Evolutionary conservation across 2,329 filamentous ascomycete genomes (phyloP), one percentile per base, ranked within the genome.

Genomic region (Colletotrichum zoysiae): DNA sequence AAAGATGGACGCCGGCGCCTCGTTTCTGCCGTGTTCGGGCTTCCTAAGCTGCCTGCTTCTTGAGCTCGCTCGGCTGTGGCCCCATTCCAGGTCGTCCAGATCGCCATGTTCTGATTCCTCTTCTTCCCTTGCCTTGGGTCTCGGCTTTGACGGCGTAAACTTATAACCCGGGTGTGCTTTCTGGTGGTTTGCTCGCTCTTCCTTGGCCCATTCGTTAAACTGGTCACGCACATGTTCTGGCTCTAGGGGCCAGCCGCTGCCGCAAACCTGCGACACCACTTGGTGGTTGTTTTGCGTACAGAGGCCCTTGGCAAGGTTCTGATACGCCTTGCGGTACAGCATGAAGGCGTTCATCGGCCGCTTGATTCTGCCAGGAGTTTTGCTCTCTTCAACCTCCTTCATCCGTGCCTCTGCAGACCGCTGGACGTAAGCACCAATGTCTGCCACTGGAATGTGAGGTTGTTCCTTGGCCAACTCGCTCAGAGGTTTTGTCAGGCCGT

Each of bases 271-370:
- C 2, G 95, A 98, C 35, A 98, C 93, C 46, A 96, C 86, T 80
- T 99, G 95, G 80, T 99, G 95, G 82, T 98, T 98, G 81, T 96
- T 95, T 77, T 96, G 91, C 18, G 89, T 85, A 76, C 93, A 93
- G 86, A 91, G 93, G 63, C 89, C 86, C 81, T 97, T 97, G 71
- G 93, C 94, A 42, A 95, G 88, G 73, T 96, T 93, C 72, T 97
- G 93, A 79, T 94, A 98, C 8, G 94, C 94, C 75, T 96, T 97
- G 53, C 96, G 92, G 81, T 99, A 99, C 62, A 99, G 86, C 92
- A 99, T 97, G 84, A 98, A 99, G 0, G 94, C 95, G 81, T 99
- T 99, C 92, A 98, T 97, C 3, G 96, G 95, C 40, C 96, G 88
- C 77, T 95, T 94, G 76, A 98, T 88, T 79, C 95, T 95, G 35